Evolutionary conservation across 257 asterid species (phyloP), one percentile per base, ranked within the genome.

Genomic region (Osmanthus fragrans): DNA sequence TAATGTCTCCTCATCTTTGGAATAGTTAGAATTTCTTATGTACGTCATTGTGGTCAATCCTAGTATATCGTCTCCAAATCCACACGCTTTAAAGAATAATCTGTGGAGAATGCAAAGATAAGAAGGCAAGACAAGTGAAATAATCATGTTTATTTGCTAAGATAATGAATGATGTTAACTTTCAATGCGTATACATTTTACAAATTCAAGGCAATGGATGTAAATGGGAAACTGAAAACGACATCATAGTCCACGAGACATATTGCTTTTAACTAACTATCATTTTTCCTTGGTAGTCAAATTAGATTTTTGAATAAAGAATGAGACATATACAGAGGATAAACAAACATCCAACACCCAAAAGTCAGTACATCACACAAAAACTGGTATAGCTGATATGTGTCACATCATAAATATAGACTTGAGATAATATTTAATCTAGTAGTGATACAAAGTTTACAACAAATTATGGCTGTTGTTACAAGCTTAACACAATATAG

Each of bases 21-120:
- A 76, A 73, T 29, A 25, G 63, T 72, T 74, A 25, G 90, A 80
- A 9, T 88, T 79, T 65, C 85, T 76, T 1, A 92, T 63, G 82
- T 91, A 93, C 94, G 89, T 89, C 99, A 95, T 95, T 25, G 98
- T 91, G 8, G 94, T 93, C 78, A 98, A 89, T 81, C 81, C 90
- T 12, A 90, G 82, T 76, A 82, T 78, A 81, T 93, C 97, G 18
- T 88, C 92, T 72, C 92, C 98, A 73, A 93, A 95, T 77, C 97
- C 98, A 73, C 98, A 95, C 19, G 89, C 92, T 77, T 73, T 74
- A 23, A 90, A 89, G 75, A 25, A 25, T 25, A 25, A 25, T 25
- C 27, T 25, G 27, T 25, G 27, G 27, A 25, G 27, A 25, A 25
- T 21, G 65, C 51, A 36, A 54, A 67, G 5, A 9, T 16, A 30